Conservation (phyloP, 345 rosid species). For the Murraya paniculata region DNA sequence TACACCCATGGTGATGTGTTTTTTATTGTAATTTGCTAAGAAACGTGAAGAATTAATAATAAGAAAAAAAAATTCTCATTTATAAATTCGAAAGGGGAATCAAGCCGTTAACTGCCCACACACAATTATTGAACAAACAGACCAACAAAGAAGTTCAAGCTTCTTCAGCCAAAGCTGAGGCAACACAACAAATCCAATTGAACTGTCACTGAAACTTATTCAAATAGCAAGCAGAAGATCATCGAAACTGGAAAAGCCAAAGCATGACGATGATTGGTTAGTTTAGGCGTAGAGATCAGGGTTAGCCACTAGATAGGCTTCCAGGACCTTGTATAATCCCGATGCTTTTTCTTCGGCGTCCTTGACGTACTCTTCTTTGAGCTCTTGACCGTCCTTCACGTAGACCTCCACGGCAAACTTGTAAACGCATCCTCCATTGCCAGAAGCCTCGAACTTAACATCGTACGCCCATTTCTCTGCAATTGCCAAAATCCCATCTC, state of each 20-base stretch:
- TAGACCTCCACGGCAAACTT: not conserved
- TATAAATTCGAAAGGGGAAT: too few species aligned
- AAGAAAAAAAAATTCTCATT: too few species aligned
- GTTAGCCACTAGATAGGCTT: constrained; percentile 39
- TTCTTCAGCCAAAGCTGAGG: not conserved
- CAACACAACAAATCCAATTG: not conserved
- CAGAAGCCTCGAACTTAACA: constrained; percentile 15
- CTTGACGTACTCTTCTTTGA: constrained; percentile 28
- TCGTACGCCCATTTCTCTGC: constrained; percentile 22
- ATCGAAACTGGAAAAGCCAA: not conserved
- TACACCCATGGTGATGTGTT: too few species aligned
- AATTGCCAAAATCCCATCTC: constrained; percentile 9
- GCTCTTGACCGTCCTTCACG: not conserved
- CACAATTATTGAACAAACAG: not conserved
- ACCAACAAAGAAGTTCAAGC: not conserved
- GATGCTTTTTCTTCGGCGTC: constrained; percentile 17
- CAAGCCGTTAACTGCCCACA: too few species aligned
- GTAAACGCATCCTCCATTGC: not conserved
- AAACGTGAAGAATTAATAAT: too few species aligned
- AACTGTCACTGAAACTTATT: not conserved
- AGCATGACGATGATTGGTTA: not conserved
- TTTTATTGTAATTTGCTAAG: too few species aligned
- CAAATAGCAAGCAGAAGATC: not conserved
- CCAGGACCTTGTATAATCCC: constrained; percentile 31
- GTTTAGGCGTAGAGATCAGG: constrained; percentile 26